Percentiles rank a stretch among this genome's conserved stretches.
These are phyloP conservation scores for Samsoniella hepiali DNA, from an alignment of 2,329 filamentous ascomycete species.

Conservation along the genomic window DNA sequence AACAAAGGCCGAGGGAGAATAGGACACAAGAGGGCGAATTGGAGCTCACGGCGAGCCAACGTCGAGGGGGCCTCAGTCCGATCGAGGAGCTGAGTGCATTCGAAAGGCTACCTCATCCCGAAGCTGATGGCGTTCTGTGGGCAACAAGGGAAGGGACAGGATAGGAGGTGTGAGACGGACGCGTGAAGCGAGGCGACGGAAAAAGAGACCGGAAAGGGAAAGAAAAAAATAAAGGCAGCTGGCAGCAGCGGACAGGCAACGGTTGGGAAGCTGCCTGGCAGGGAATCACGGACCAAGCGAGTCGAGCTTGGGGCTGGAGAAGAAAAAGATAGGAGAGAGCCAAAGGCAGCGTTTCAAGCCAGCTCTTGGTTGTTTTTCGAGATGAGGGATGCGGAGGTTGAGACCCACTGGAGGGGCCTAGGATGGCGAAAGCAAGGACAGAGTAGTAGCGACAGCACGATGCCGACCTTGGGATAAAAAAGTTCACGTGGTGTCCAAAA, in stretches of 20 bases:
- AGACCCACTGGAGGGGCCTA: slow-evolving; percentile 18
- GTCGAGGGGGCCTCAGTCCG: slow-evolving; percentile 49
- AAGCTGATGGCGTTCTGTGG: slow-evolving; percentile 17
- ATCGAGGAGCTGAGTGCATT: slow-evolving; percentile 57
- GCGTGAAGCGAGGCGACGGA: background rate
- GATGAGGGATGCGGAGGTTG: slow-evolving; percentile 21
- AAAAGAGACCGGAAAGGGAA: background rate
- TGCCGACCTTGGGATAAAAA: background rate
- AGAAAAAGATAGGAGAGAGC: slow-evolving; percentile 13
- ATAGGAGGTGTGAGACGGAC: slow-evolving; percentile 4
- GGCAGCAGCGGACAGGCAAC: slow-evolving; percentile 4
- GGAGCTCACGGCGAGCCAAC: slow-evolving; percentile 3
- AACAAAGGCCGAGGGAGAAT: background rate
- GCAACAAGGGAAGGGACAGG: slow-evolving; percentile 3
- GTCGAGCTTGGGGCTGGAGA: slow-evolving; percentile 17
- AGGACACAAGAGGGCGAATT: background rate
- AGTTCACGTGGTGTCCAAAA: too few species aligned
- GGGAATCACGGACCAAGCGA: slow-evolving; percentile 11
- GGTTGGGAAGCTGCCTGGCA: slow-evolving; percentile 7
- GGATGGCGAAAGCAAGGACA: background rate
- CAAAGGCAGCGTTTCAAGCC: slow-evolving; percentile 14
- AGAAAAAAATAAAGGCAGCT: background rate
- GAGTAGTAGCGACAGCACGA: background rate
- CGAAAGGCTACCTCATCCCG: slow-evolving; percentile 59
- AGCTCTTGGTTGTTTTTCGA: slow-evolving; percentile 19